Evolutionary conservation across 805 yeast genomes (phyloP).

Genomic region (Candida khao-thaluensis): DNA sequence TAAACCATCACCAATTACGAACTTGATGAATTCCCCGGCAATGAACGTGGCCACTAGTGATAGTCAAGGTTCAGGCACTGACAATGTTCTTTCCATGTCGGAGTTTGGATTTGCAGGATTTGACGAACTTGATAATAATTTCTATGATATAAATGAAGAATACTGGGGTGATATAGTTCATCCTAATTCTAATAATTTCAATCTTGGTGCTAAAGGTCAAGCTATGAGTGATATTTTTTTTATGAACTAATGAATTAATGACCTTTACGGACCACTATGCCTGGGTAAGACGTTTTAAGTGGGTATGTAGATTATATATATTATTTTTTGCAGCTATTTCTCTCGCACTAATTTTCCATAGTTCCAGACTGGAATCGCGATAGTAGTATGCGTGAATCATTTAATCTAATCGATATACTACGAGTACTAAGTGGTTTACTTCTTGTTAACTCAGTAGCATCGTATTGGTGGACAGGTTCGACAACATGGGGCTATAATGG

Average conservation of each 20-base stretch:
- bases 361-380: too few relatives aligned
- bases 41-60: conserved; percentile 1
- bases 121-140: conserved; percentile 43
- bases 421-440: conserved; percentile 48
- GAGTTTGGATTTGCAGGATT: conserved; percentile 12
- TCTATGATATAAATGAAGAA: conserved; percentile 62
- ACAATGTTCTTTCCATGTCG: conserved; percentile 4
- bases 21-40: not conserved
- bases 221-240: conserved; percentile 28
- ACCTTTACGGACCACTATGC: too few relatives aligned
- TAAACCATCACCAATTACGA: not conserved
- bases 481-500: conserved; percentile 63
- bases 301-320: too few relatives aligned
- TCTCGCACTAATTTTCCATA: too few relatives aligned
- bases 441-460: conserved; percentile 45
- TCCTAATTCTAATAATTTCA: conserved; percentile 32
- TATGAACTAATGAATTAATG: conserved; percentile 19
- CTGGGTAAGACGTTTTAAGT: too few relatives aligned
- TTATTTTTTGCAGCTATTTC: too few relatives aligned
- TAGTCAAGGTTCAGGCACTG: conserved; percentile 3
- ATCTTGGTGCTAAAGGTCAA: conserved; percentile 26
- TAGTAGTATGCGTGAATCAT: too few relatives aligned
- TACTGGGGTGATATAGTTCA: conserved; percentile 63
- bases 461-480: conserved; percentile 59
- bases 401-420: conserved; percentile 42